Percentiles rank a stretch among this genome's conserved stretches.
Conservation (phyloP, 805 yeast species). For the Kazachstania martiniae region DNA sequence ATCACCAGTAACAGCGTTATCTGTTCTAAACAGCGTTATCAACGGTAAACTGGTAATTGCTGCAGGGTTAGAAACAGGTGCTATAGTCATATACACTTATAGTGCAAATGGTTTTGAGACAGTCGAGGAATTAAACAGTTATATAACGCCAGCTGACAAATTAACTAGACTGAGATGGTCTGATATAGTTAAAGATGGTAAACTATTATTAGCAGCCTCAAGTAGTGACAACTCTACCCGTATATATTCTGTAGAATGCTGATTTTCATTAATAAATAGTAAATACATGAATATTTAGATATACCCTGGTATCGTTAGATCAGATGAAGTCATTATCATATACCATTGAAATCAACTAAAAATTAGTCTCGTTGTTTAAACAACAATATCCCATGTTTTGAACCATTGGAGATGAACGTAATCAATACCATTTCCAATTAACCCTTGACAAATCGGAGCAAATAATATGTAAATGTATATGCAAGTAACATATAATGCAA, state of each 20-base stretch:
- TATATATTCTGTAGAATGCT: constrained; percentile 29
- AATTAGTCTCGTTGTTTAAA: too few species aligned
- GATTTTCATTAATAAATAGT: too few species aligned
- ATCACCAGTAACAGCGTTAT: constrained; percentile 59
- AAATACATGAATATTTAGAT: too few species aligned
- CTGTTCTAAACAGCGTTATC: constrained; percentile 30
- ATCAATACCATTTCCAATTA: constrained; percentile 45
- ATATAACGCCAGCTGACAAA: constrained; percentile 48
- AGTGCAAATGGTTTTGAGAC: constrained; percentile 21
- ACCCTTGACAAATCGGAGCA: constrained; percentile 70
- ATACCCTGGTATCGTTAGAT: too few species aligned
- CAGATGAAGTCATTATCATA: too few species aligned
- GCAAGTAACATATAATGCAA: constrained; percentile 35
- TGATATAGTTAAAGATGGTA: constrained; percentile 11
- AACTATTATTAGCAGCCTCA: constrained; percentile 43
- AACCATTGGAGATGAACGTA: constrained; percentile 45
- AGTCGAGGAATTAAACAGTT: constrained; percentile 28
- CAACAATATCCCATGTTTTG: constrained; percentile 41
- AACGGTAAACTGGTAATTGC: constrained; percentile 34
- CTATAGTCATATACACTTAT: constrained; percentile 36
- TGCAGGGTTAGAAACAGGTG: constrained; percentile 66
- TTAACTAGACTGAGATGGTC: constrained; percentile 55
- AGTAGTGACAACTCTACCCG: constrained; percentile 54
- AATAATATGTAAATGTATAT: constrained; percentile 49
- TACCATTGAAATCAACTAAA: too few species aligned